Percentiles rank a stretch among this genome's conserved stretches.
phyloP scores from a whole-genome alignment of 2,329 filamentous ascomycete genomes.

The Stagonosporopsis vannaccii region DNA sequence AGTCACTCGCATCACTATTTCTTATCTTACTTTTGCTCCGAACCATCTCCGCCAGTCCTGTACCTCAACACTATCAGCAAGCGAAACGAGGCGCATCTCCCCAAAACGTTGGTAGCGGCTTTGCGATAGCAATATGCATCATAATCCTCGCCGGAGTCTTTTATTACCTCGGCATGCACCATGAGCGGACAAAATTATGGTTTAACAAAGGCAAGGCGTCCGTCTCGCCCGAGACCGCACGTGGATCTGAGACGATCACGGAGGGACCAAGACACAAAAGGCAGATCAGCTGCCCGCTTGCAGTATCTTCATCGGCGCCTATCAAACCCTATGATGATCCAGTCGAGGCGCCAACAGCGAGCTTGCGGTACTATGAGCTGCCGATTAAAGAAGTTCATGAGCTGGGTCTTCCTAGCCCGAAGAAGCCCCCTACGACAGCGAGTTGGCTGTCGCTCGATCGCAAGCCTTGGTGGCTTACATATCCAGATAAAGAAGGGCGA shows the following conservation, averaged over 20 bases:
- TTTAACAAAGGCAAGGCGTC: conserved; percentile 5
- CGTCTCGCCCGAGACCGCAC: neutral
- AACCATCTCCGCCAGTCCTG: conserved; percentile 10
- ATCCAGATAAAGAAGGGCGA: neutral
- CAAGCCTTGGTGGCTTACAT: conserved; percentile 10
- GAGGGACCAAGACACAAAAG: neutral
- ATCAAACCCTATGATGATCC: conserved; percentile 8
- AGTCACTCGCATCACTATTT: neutral
- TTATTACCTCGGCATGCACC: conserved; percentile 22
- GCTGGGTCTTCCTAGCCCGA: conserved; percentile 16
- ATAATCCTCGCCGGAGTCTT: conserved; percentile 17
- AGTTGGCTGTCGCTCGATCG: conserved; percentile 13
- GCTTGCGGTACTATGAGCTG: conserved; percentile 11
- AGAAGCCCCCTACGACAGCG: neutral
- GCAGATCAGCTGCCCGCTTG: conserved; percentile 12
- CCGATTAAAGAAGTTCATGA: conserved; percentile 12
- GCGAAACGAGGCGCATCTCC: conserved; percentile 2
- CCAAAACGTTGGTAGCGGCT: conserved; percentile 16
- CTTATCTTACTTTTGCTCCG: neutral
- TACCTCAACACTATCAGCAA: neutral
- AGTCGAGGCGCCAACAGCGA: conserved; percentile 9
- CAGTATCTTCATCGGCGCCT: conserved; percentile 11
- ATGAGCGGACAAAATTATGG: conserved; percentile 17
- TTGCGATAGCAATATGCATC: conserved; percentile 20
- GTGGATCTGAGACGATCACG: neutral